A percentile compares a stretch with the other conserved stretches of the same genome.
Conservation (phyloP, 441 rosid genomes). For the Pelargonium myrrhifolium region DNA sequence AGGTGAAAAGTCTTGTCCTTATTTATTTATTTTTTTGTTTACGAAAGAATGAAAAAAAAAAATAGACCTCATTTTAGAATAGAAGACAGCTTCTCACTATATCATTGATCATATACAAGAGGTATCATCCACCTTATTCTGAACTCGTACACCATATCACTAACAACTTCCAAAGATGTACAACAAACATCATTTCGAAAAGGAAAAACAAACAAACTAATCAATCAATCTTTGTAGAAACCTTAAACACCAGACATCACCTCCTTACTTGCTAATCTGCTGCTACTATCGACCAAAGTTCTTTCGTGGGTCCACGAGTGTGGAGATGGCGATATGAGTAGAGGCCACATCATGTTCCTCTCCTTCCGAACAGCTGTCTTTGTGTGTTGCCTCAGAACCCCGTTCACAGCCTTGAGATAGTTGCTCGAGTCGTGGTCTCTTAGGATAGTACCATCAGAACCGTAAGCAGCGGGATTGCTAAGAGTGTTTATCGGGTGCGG, state of each 20-base stretch:
- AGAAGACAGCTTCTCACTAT: no score
- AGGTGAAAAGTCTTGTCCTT: no score
- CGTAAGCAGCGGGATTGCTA: slow-evolving; percentile 77
- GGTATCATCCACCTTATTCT: no score
- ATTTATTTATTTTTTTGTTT: no score
- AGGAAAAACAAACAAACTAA: no score
- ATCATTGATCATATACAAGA: no score
- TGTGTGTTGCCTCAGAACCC: slow-evolving; percentile 52
- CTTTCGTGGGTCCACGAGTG: neutral
- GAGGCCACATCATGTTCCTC: slow-evolving; percentile 49
- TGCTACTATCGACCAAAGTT: neutral
- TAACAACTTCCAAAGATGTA: no score
- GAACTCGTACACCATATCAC: no score
- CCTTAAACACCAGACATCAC: neutral
- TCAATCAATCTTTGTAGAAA: no score
- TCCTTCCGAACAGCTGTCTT: slow-evolving; percentile 26
- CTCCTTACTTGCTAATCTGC: neutral
- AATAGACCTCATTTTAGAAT: no score
- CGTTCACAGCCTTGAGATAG: slow-evolving; percentile 68
- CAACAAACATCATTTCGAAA: no score
- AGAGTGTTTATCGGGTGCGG: slow-evolving; percentile 79
- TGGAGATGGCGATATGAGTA: neutral
- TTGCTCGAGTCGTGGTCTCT: slow-evolving; percentile 87
- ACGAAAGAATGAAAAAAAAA: no score
- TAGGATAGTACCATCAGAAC: slow-evolving; percentile 72